Base-by-base conservation (phyloP, 306 rosid genomes). In the Pyrus bretschneideri region DNA sequence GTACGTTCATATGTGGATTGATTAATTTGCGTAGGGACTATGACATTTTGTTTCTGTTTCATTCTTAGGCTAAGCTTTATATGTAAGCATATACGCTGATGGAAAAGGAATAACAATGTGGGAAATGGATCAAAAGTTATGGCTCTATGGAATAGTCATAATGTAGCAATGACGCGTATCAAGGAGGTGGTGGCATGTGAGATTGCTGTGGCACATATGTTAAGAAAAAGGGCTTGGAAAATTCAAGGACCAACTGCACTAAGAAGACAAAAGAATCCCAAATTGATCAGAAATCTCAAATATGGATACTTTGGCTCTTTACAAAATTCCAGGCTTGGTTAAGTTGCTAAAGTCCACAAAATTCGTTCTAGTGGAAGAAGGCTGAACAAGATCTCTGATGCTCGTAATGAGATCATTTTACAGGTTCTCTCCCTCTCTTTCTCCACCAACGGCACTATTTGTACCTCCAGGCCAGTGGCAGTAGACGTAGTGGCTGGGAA, bases 261-360 rank as follows among this genome's bases (percentile, higher is more conserved):
- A 25, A 5, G 27, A 23, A 58, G 63, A 57, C 62, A 22, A 25
- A 60, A 60, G 29, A 22, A 25, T 59, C 25, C 77, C 87, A 4
- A 15, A 72, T 67, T 5, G 76, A n/a, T 76, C 84, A 3, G 51
- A 69, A 4, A 54, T 83, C 12, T 70, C 46, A 11, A 18, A 30
- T 12, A n/a, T 76, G 72, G 9, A 0, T 14, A 0, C 5, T 4
- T 59, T 79, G 72, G 10, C 9, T 18, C 67, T 83, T 83, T 11
- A 55, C 67, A n/a, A 71, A 79, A 14, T 83, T 38, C 81, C 74
- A 25, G 82, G 80, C 25, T 62, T 76, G 27, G 80, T 63, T 3
- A 72, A 67, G 13, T 6, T 66, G 19, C 58, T 51, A 29, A 72
- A 33, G 8, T 55, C 54, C 33, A 8, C 72, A 25, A 5, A 59